Percentiles rank a stretch among this genome's conserved stretches.
These are phyloP conservation scores for Penicillium paxilli DNA, from an alignment of 495 filamentous ascomycete species.

Conservation along the genomic window DNA sequence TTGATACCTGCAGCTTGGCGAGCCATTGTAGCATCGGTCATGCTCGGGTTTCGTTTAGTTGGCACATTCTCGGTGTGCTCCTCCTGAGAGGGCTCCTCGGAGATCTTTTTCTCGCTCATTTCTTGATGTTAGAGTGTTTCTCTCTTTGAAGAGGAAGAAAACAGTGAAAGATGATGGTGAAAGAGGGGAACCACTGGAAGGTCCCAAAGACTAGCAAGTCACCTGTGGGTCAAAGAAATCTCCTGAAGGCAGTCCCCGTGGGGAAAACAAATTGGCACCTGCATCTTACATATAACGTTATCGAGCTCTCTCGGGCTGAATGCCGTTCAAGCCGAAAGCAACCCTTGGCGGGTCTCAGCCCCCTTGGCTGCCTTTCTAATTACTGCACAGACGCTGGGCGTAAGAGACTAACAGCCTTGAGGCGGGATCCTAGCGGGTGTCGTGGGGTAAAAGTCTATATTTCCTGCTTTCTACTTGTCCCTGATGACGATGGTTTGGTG, in stretches of 20 bases:
- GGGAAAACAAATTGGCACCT: slow-evolving; percentile 2
- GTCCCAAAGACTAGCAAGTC: not conserved
- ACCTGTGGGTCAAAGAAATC: not conserved
- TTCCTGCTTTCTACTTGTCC: not conserved
- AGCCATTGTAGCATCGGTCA: not conserved
- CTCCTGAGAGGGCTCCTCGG: not conserved
- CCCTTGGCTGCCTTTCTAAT: slow-evolving; percentile 2
- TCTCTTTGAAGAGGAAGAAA: not conserved
- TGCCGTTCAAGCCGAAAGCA: slow-evolving; percentile 1
- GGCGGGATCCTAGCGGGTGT: not conserved
- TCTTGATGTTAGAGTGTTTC: not conserved
- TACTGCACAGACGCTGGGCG: not conserved
- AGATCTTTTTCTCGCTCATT: not conserved
- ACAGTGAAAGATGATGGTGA: not conserved
- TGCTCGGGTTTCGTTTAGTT: not conserved
- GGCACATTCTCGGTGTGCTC: not conserved
- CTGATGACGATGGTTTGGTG: not conserved
- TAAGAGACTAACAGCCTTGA: not conserved
- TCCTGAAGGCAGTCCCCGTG: not conserved
- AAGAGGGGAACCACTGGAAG: not conserved
- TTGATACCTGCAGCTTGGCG: slow-evolving; percentile 27
- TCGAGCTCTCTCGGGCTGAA: not conserved
- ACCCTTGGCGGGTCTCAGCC: slow-evolving; percentile 2
- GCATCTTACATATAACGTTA: slow-evolving; percentile 4
- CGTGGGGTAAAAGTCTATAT: not conserved